phyloP scores from a whole-genome alignment of 495 filamentous ascomycete species.

The Amorphotheca resinae region DNA sequence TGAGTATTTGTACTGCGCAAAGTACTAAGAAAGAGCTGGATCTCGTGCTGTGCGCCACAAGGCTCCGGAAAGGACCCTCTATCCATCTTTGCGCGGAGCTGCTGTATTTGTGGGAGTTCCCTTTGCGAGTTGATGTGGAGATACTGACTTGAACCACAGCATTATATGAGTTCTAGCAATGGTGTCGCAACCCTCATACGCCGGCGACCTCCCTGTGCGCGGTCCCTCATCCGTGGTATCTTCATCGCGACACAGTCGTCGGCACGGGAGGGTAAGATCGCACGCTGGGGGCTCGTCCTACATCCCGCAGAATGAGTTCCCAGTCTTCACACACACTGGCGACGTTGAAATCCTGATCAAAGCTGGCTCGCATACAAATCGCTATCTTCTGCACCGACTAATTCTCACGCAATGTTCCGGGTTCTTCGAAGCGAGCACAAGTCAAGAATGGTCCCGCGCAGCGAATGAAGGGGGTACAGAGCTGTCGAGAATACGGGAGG shows the following conservation, averaged over 20 bases:
- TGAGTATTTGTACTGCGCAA: background rate
- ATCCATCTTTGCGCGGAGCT: background rate
- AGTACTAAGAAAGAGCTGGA: background rate
- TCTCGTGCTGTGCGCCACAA: background rate
- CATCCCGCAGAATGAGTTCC: slow-evolving; percentile 77
- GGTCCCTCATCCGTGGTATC: slow-evolving; percentile 46
- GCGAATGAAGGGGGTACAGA: slow-evolving; percentile 22
- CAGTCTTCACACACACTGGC: slow-evolving; percentile 76
- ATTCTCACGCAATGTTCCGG: slow-evolving; percentile 81
- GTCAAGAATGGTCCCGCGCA: slow-evolving; percentile 66
- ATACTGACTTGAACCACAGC: background rate
- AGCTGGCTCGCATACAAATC: slow-evolving; percentile 55
- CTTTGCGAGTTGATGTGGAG: background rate
- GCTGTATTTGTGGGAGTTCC: background rate
- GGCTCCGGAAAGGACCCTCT: background rate
- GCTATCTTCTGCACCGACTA: slow-evolving; percentile 74
- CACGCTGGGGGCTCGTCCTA: slow-evolving; percentile 64
- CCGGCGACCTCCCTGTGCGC: slow-evolving; percentile 31
- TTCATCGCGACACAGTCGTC: slow-evolving; percentile 38
- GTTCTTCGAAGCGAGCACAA: slow-evolving; percentile 84
- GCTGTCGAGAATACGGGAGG: slow-evolving; percentile 46
- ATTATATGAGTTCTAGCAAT: slow-evolving; percentile 26
- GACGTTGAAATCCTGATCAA: slow-evolving; percentile 81
- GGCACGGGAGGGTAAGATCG: slow-evolving; percentile 56
- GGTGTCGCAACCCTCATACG: slow-evolving; percentile 60